Evolutionary conservation across 1,284 basidiomycete species (phyloP).

Genomic region (Ustilago sp.): DNA sequence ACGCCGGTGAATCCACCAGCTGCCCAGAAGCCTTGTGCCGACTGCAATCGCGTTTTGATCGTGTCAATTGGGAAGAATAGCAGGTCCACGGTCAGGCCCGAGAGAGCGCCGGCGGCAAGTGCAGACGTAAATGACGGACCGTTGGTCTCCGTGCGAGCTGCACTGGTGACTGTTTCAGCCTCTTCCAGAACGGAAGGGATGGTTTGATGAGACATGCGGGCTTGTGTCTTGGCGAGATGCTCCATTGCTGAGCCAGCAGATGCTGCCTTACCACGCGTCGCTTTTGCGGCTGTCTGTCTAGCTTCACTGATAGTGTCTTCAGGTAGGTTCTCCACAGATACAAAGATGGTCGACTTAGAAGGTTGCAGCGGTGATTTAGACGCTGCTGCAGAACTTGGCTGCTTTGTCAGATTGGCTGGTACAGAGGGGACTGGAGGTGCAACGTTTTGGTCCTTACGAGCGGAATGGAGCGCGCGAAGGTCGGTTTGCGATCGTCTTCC

Average conservation of each 20-base stretch:
- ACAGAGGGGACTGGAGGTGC: constrained; percentile 9
- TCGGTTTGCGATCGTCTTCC: constrained; percentile 25
- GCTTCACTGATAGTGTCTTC: constrained; percentile 4
- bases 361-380: constrained; percentile 10
- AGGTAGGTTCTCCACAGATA: constrained; percentile 25
- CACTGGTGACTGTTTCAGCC: background rate
- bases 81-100: constrained; percentile 75
- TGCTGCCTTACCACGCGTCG: background rate
- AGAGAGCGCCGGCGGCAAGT: constrained; percentile 59
- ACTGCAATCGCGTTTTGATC: constrained; percentile 92
- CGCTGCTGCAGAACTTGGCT: background rate
- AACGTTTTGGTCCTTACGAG: constrained; percentile 11
- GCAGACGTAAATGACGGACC: constrained; percentile 43
- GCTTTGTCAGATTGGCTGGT: background rate
- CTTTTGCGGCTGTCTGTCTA: background rate
- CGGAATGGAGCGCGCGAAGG: constrained; percentile 13
- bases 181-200: constrained; percentile 44
- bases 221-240: constrained; percentile 10
- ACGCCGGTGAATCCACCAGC: constrained; percentile 92
- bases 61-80: constrained; percentile 98
- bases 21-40: constrained; percentile 83
- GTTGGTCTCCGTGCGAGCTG: background rate
- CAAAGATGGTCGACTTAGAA: constrained; percentile 22
- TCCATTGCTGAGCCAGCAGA: constrained; percentile 16
- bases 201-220: constrained; percentile 24